Evolutionary conservation across 2,329 filamentous ascomycete species (phyloP).

Genomic region (Paecilomyces sp.): DNA sequence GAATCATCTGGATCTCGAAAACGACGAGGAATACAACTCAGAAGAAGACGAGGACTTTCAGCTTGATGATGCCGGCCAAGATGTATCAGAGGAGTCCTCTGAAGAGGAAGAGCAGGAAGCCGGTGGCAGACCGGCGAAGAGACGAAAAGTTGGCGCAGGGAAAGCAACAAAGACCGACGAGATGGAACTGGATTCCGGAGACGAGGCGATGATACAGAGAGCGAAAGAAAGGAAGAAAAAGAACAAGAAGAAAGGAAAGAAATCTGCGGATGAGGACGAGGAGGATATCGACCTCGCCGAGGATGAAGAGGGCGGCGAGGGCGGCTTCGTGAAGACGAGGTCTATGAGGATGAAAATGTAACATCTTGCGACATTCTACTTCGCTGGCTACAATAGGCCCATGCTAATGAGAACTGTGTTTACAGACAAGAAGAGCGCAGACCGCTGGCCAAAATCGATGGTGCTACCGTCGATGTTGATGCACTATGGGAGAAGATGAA

Average conservation of each 20-base stretch:
- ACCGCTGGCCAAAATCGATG: conserved; percentile 40
- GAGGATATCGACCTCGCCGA: conserved; percentile 30
- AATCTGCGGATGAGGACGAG: conserved; percentile 23
- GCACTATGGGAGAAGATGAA: conserved; percentile 49
- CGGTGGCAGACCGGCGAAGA: conserved; percentile 25
- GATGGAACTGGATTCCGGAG: conserved; percentile 46
- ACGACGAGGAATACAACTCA: conserved; percentile 30
- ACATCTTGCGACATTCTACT: conserved; percentile 7
- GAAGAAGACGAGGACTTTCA: conserved; percentile 43
- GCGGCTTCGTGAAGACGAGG: conserved; percentile 47
- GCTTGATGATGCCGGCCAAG: conserved; percentile 17
- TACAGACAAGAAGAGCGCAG: conserved; percentile 41
- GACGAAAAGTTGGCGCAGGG: conserved; percentile 28
- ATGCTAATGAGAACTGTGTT: conserved; percentile 1
- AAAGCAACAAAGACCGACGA: conserved; percentile 15
- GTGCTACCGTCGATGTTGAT: conserved; percentile 50
- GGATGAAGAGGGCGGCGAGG: conserved; percentile 39
- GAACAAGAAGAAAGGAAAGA: conserved; percentile 25
- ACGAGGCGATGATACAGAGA: conserved; percentile 49
- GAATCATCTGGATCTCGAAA: conserved; percentile 10
- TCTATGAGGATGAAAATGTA: conserved; percentile 45
- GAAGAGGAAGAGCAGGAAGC: conserved; percentile 27
- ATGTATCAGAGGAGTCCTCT: conserved; percentile 24
- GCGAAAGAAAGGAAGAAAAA: conserved; percentile 35
- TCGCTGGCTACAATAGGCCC: background rate